Conservation (phyloP, 1,284 basidiomycete genomes). For the Microbotryum violaceum region DNA sequence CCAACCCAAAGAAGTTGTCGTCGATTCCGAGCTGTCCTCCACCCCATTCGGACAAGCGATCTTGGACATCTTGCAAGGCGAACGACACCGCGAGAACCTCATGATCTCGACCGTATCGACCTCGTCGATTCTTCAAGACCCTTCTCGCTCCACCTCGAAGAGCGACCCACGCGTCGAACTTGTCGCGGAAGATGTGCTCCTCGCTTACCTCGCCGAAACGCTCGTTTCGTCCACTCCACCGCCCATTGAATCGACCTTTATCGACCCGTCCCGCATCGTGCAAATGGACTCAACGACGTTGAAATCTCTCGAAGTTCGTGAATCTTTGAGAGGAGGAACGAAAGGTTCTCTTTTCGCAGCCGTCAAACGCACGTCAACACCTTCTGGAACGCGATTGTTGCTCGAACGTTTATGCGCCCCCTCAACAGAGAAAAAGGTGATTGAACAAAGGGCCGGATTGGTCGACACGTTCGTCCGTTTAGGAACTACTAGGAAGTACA, state of each 20-base stretch:
- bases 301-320: conserved; percentile 76
- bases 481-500: conserved; percentile 60
- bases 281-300: conserved; percentile 51
- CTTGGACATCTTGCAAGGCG: conserved; percentile 18
- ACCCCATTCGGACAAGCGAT: conserved; percentile 8
- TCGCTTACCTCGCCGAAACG: conserved; percentile 29
- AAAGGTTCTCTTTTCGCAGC: conserved; percentile 69
- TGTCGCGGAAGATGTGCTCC: conserved; percentile 24
- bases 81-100: conserved; percentile 47
- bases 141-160: conserved; percentile 12
- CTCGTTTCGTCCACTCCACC: conserved; percentile 23
- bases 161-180: background rate
- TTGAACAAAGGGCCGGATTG: conserved; percentile 65
- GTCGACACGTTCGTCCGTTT: conserved; percentile 66
- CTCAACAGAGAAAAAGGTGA: conserved; percentile 64
- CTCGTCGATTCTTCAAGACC: conserved; percentile 3
- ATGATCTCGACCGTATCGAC: conserved; percentile 41
- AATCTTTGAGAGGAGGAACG: conserved; percentile 60
- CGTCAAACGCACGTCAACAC: conserved; percentile 70
- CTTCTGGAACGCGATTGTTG: conserved; percentile 69
- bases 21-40: conserved; percentile 47
- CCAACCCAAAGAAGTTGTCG: conserved; percentile 70
- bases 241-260: background rate
- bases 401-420: conserved; percentile 74
- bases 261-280: conserved; percentile 25